A percentile compares a stretch with the other conserved stretches of the same genome.
Evolutionary conservation across 2,329 filamentous ascomycete species (phyloP).

Genomic region (Thielaviopsis punctulata): DNA sequence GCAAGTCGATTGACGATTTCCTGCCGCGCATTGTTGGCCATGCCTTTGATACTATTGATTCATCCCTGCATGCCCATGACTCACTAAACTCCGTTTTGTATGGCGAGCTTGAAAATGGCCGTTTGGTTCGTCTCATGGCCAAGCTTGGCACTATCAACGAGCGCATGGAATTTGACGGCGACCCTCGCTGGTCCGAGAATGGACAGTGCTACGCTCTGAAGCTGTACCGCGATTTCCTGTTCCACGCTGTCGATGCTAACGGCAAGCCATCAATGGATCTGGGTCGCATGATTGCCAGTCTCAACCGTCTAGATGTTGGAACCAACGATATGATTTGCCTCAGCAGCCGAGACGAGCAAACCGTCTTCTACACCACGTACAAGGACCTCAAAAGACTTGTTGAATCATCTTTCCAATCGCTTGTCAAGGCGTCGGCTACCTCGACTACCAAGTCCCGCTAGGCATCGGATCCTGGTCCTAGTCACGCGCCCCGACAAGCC

Average conservation of each 20-base stretch:
- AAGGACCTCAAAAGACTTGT: constrained; percentile 64
- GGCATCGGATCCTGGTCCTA: constrained; percentile 2
- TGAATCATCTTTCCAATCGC: constrained; percentile 38
- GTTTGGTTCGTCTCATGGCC: constrained; percentile 58
- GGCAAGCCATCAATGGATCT: constrained; percentile 73
- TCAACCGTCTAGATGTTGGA: constrained; percentile 88
- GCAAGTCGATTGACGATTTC: constrained; percentile 65
- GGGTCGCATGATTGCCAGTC: constrained; percentile 67
- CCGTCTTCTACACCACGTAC: constrained; percentile 73
- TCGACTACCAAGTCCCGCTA: constrained; percentile 14
- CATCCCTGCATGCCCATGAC: constrained; percentile 63
- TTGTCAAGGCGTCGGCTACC: constrained; percentile 30
- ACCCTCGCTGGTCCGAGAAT: constrained; percentile 73
- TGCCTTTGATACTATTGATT: constrained; percentile 58
- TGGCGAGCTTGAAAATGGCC: constrained; percentile 77
- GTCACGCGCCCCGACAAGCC: background rate
- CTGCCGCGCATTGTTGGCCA: constrained; percentile 63
- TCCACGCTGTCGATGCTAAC: constrained; percentile 80
- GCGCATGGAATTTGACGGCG: constrained; percentile 65
- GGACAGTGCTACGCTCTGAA: constrained; percentile 87
- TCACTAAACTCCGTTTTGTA: constrained; percentile 53
- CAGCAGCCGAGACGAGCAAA: constrained; percentile 80
- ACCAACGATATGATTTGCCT: constrained; percentile 72
- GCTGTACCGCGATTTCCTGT: constrained; percentile 91
- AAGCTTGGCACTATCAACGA: constrained; percentile 86